These are phyloP conservation scores for Annulohypoxylon maeteangense DNA, from an alignment of 495 filamentous ascomycete genomes.

Conservation along the genomic window DNA sequence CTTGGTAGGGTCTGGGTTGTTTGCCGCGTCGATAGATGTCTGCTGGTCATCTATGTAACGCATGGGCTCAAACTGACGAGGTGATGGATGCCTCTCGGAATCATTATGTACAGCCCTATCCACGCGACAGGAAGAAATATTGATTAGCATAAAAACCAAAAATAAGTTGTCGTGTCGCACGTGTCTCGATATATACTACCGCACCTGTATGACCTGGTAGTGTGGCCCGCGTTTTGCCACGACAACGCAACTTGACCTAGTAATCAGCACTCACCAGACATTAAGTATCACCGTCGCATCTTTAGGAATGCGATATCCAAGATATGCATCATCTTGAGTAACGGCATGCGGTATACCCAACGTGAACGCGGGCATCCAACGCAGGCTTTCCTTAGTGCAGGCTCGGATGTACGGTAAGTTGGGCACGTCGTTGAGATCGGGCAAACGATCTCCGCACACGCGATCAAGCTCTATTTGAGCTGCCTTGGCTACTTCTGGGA, in stretches of 20 bases:
- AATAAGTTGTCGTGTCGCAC: no score
- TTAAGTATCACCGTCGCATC: conserved; percentile 58
- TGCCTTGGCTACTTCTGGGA: conserved; percentile 48
- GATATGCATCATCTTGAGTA: conserved; percentile 61
- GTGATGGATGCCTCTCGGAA: background rate
- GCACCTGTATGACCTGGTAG: no score
- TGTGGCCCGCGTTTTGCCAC: no score
- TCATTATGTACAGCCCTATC: background rate
- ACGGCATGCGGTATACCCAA: conserved; percentile 66
- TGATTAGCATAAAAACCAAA: no score
- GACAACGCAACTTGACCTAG: no score
- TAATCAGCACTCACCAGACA: conserved; percentile 57
- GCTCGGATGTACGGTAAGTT: conserved; percentile 63
- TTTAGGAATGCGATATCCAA: conserved; percentile 64
- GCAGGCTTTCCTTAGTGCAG: conserved; percentile 66
- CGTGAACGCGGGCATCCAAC: conserved; percentile 72
- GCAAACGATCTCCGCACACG: conserved; percentile 57
- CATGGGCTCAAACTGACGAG: background rate
- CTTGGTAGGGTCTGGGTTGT: background rate
- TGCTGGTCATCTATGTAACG: background rate
- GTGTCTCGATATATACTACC: no score
- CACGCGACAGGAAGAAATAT: no score
- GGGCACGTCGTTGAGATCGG: conserved; percentile 61
- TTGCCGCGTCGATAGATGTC: background rate
- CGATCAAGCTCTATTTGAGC: conserved; percentile 17